A percentile compares a stretch with the other conserved stretches of the same genome.
phyloP scores from a whole-genome alignment of 345 rosid species.

The Euphorbia peplus region DNA sequence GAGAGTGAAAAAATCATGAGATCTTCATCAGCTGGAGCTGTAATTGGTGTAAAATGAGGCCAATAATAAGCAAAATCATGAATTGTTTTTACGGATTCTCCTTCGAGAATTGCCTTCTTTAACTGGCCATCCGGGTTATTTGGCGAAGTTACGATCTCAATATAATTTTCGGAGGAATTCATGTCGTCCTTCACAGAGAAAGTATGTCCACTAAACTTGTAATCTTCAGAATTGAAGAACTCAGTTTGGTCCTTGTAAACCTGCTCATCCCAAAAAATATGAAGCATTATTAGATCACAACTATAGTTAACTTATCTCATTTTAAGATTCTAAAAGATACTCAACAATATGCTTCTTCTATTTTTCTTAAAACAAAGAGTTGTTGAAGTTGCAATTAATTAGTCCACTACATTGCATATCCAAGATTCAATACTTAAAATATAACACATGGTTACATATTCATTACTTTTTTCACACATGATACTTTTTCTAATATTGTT shows the following conservation, averaged over 20 bases:
- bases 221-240: conserved; percentile 16
- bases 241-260: conserved; percentile 22
- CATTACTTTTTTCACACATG: too few relatives aligned
- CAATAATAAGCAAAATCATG: conserved; percentile 31
- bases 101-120: conserved; percentile 20
- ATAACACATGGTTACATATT: too few relatives aligned
- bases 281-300: too few relatives aligned
- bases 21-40: conserved; percentile 20
- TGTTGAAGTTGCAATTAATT: too few relatives aligned
- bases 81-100: conserved; percentile 14
- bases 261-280: too few relatives aligned
- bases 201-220: conserved; percentile 18
- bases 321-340: too few relatives aligned
- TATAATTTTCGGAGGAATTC: neutral
- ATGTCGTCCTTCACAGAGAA: neutral
- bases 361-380: too few relatives aligned
- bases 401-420: too few relatives aligned
- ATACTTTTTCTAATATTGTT: too few relatives aligned
- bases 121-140: conserved; percentile 26
- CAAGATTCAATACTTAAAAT: too few relatives aligned
- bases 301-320: too few relatives aligned
- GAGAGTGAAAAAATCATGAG: conserved; percentile 22
- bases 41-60: conserved; percentile 27
- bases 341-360: too few relatives aligned
- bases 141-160: conserved; percentile 22